A percentile compares a stretch with the other conserved stretches of the same genome.
Evolutionary conservation across 2,329 filamentous ascomycete genomes (phyloP).

Genomic region (Calonectria honghensis): DNA sequence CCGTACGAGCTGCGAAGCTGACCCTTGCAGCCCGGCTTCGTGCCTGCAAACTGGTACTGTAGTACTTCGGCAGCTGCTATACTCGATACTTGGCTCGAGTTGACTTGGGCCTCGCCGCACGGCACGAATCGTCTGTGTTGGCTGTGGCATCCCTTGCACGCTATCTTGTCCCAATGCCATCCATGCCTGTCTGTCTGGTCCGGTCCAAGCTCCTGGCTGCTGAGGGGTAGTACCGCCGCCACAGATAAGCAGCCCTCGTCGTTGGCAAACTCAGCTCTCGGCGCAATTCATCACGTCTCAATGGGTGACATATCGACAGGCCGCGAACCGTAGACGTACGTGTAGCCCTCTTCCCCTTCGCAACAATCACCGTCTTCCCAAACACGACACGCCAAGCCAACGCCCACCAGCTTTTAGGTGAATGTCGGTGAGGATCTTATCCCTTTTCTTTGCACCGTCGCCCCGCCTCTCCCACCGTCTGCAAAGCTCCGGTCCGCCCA

Average conservation of each 20-base stretch:
- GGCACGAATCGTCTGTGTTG: not conserved
- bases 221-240: conserved; percentile 11
- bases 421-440: conserved; percentile 42
- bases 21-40: conserved; percentile 8
- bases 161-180: conserved; percentile 19
- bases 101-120: conserved; percentile 6
- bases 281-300: not conserved
- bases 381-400: not conserved
- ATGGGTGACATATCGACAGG: not conserved
- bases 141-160: conserved; percentile 14
- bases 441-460: conserved; percentile 27
- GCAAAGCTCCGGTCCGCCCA: conserved; percentile 21
- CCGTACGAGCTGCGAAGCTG: conserved; percentile 34
- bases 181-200: not conserved
- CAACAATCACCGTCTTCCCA: not conserved
- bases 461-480: conserved; percentile 37
- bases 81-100: not conserved
- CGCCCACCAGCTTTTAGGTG: not conserved
- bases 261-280: not conserved
- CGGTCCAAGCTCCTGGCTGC: conserved; percentile 14
- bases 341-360: not conserved
- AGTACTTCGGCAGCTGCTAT: conserved; percentile 8
- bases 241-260: conserved; percentile 18
- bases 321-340: not conserved
- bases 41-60: not conserved